Evolutionary conservation across 1,139 yeast species (phyloP).

Genomic region (Lodderomyces oxycetoniae): DNA sequence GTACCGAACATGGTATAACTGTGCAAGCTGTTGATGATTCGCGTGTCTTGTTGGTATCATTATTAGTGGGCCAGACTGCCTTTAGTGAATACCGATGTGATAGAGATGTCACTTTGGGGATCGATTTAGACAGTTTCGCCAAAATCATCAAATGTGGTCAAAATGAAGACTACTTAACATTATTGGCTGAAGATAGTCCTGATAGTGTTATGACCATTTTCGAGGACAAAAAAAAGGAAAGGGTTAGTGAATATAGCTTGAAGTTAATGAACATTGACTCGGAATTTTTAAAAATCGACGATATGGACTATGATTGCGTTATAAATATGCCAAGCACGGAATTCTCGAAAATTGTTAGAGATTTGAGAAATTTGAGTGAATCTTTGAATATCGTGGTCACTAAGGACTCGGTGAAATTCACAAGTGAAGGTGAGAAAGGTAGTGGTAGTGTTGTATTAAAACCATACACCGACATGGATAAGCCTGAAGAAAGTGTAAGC

Average conservation of each 20-base stretch:
- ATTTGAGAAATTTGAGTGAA: slow-evolving; percentile 80
- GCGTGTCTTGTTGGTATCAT: slow-evolving; percentile 86
- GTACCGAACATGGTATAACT: slow-evolving; percentile 90
- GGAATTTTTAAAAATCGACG: slow-evolving; percentile 90
- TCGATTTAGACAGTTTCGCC: slow-evolving; percentile 79
- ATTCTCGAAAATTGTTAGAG: slow-evolving; percentile 86
- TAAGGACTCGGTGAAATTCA: slow-evolving; percentile 87
- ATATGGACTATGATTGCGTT: slow-evolving; percentile 84
- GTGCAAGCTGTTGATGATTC: slow-evolving; percentile 98
- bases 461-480: slow-evolving; percentile 77
- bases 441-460: slow-evolving; percentile 82
- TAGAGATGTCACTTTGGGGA: slow-evolving; percentile 86
- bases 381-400: slow-evolving; percentile 82
- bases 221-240: slow-evolving; percentile 86
- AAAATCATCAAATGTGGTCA: slow-evolving; percentile 90
- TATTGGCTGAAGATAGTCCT: slow-evolving; percentile 90
- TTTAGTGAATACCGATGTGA: slow-evolving; percentile 94
- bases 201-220: slow-evolving; percentile 77
- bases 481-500: slow-evolving; percentile 68
- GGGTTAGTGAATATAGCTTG: slow-evolving; percentile 87
- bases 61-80: slow-evolving; percentile 86
- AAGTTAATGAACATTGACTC: slow-evolving; percentile 96
- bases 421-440: slow-evolving; percentile 90
- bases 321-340: slow-evolving; percentile 85
- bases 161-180: slow-evolving; percentile 80